Evolutionary conservation across 2,329 filamentous ascomycete species (phyloP), one percentile per base, ranked within the genome.

Genomic region (Taxawa tesnikishii): DNA sequence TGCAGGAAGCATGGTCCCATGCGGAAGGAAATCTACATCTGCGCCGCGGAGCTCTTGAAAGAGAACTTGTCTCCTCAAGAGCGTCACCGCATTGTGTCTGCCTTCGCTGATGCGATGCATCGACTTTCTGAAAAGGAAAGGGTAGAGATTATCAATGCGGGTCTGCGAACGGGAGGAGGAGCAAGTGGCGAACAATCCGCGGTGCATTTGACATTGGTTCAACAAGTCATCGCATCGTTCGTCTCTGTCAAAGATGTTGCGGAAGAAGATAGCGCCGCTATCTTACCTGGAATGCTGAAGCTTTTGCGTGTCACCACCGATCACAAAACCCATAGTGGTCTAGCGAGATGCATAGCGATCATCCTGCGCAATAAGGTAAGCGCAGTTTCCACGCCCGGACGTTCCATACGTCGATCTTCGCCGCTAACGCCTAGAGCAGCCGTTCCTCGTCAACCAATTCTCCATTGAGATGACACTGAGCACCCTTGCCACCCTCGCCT

Each of bases 401-500:
- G 14, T 9, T 14, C 10, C 11, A 4, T 9, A 27, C 15, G n/a
- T 11, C 4, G 12, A 16, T 29, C 11, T 6, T 11, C 16, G 9
- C 15, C 9, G 29, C 19, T 34, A 27, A 33, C 39, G 12, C 37
- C 31, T 2, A 12, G 31, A 42, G 3, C 46, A 54, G 42, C 46
- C 51, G 3, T 57, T 50, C 29, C 47, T 64, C 27, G 47, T 56
- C 19, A 59, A 60, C 16, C 63, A 67, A 43, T 50, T 58, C 42
- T 49, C 46, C 35, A 49, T 62, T 16, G 63, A 67, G 41, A 51
- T 48, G 18, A 49, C 54, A 2, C 43, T 65, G n/a, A 34, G 46
- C 6, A 46, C 48, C 2, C 44, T 65, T 4, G 48, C 49, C 11
- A 49, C 47, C 10, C 40, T 61, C 7, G 40, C 43, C 3, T 55